These are phyloP conservation scores for Myrmaecium sp. DNA, from an alignment of 2,329 filamentous ascomycete genomes.

Conservation along the genomic window DNA sequence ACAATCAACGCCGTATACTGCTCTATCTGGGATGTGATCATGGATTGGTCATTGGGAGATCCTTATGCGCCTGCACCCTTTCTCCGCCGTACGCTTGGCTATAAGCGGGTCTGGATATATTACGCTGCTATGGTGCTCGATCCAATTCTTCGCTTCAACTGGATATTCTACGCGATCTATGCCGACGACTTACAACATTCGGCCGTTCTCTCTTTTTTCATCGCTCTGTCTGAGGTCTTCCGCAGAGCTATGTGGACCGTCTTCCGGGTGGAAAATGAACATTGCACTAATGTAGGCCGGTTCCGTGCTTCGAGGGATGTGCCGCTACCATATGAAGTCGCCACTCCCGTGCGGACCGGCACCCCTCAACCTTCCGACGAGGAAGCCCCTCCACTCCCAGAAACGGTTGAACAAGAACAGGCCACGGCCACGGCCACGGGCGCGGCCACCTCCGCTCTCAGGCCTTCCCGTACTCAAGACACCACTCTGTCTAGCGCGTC, in stretches of 20 bases:
- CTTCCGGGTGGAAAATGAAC: constrained; percentile 93
- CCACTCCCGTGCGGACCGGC: constrained; percentile 5
- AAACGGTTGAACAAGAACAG: background rate
- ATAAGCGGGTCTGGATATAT: constrained; percentile 68
- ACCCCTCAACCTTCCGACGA: constrained; percentile 3
- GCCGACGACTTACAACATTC: constrained; percentile 67
- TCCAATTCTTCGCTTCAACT: constrained; percentile 74
- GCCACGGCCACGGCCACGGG: background rate
- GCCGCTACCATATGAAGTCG: constrained; percentile 59
- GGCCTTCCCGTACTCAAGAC: constrained; percentile 5
- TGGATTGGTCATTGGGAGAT: constrained; percentile 80
- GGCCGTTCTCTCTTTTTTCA: constrained; percentile 61
- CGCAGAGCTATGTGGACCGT: constrained; percentile 81
- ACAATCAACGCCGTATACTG: constrained; percentile 70
- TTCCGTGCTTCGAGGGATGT: constrained; percentile 83
- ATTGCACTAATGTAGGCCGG: constrained; percentile 64
- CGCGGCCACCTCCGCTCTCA: constrained; percentile 6
- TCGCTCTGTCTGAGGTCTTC: constrained; percentile 63
- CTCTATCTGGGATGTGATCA: constrained; percentile 86
- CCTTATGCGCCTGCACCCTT: constrained; percentile 46
- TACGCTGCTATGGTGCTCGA: constrained; percentile 73
- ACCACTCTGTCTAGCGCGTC: constrained; percentile 2
- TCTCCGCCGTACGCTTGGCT: constrained; percentile 61
- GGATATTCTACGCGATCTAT: constrained; percentile 87
- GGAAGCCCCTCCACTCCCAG: background rate